Base-by-base conservation (phyloP, 768 basidiomycete species). In the Rhodocollybia butyracea region DNA sequence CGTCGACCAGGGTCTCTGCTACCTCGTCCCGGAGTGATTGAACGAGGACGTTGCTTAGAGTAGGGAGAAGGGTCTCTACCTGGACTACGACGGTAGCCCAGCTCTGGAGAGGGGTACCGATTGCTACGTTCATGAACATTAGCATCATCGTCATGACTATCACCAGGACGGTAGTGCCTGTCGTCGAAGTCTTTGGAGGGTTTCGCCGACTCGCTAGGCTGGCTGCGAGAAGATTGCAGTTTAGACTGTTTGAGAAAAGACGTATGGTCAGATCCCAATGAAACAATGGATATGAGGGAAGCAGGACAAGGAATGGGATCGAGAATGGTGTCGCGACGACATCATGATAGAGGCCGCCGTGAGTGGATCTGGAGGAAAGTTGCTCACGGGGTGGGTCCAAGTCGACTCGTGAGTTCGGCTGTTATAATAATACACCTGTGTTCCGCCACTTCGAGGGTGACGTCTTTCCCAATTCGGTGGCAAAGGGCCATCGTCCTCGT, bases 391-490 rank as follows among this genome's bases (percentile, higher is more conserved):
- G 19, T 70, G 68, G 34, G 61, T 69, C 77, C 77, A 79, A 1
- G 76, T 78, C 22, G 76, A 76, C 63, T 74, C 69, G 32, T 74
- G 63, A 22, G 77, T 78, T 56, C 69, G 69, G 50, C 65, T 57
- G 58, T 79, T 79, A 50, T 75, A 79, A 59, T 73, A 79, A 56
- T 79, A 78, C 13, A 67, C 60, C 15, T 73, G 72, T 11, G 60
- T 64, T 21, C 69, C 72, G 34, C 61, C 70, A 57, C 73, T 66
- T 12, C 53, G 31, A 45, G 76, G 69, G 51, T 70, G 60, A 59
- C 74, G 73, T 56, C 73, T 56, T 63, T 79, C 78, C 77, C 78
- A 79, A 46, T 72, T 73, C 32, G 73, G 65, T 19, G 78, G 76
- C 4, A 79, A 66, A 13, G 48, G 58, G 42, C 15, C 40, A 22